A percentile compares a stretch with the other conserved stretches of the same genome.
Conservation (phyloP, 768 basidiomycete species). For the Phanerodontia chrysosporium region DNA sequence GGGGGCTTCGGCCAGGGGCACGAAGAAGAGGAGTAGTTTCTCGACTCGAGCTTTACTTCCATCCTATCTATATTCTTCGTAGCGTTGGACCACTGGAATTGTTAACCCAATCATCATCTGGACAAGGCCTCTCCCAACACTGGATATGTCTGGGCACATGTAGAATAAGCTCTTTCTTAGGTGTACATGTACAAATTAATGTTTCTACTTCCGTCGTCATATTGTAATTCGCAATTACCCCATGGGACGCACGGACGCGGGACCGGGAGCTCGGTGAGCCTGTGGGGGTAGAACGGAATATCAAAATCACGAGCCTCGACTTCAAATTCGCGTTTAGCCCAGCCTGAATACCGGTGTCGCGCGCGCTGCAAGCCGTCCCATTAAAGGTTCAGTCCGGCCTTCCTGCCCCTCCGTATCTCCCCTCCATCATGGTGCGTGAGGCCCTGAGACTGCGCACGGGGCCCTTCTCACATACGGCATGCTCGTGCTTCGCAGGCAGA, state of each 20-base stretch:
- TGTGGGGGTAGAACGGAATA: constrained; percentile 12
- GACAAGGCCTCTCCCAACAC: neutral
- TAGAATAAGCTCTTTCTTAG: constrained; percentile 16
- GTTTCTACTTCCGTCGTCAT: neutral
- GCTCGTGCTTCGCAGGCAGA: constrained; percentile 1
- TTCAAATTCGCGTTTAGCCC: constrained; percentile 9
- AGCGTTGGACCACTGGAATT: neutral
- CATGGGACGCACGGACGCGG: neutral
- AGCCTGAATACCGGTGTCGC: neutral
- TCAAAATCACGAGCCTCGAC: constrained; percentile 11
- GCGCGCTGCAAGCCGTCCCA: neutral
- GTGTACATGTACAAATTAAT: constrained; percentile 7
- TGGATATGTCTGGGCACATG: constrained; percentile 12
- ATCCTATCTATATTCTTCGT: neutral
- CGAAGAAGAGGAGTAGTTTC: constrained; percentile 26
- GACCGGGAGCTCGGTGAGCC: neutral
- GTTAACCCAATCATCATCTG: neutral
- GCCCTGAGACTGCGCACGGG: neutral
- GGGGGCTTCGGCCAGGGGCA: constrained; percentile 72
- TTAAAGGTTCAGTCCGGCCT: neutral
- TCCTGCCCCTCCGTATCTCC: neutral
- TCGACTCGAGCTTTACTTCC: neutral
- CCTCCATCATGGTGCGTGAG: constrained; percentile 7
- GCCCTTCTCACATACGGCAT: neutral
- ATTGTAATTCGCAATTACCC: neutral